Percentiles rank a stretch among this genome's conserved stretches.
phyloP scores from a whole-genome alignment of 345 rosid species.

The Citrus glauca region DNA sequence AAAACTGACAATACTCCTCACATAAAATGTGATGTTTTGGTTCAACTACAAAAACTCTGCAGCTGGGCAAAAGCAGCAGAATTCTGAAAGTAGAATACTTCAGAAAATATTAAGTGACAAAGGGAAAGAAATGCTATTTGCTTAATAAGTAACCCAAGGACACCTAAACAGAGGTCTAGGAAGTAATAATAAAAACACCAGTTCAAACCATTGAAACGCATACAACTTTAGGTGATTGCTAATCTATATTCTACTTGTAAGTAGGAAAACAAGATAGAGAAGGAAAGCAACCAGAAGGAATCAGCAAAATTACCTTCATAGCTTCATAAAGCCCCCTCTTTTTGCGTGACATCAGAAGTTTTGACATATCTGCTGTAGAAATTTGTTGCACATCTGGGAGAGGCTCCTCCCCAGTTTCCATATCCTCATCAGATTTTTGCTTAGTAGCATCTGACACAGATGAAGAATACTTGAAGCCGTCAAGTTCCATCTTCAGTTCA shows the following conservation, averaged over 20 bases:
- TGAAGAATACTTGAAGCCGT: conserved; percentile 26
- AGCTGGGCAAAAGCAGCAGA: background rate
- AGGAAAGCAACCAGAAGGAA: background rate
- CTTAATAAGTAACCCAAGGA: background rate
- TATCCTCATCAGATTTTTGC: conserved; percentile 21
- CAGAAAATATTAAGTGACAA: background rate
- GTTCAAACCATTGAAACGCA: background rate
- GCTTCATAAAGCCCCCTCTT: conserved; percentile 63
- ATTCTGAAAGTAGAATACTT: background rate
- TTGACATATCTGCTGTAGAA: conserved; percentile 28
- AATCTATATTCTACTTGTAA: background rate
- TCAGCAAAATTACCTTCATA: conserved; percentile 47
- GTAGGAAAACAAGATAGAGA: background rate
- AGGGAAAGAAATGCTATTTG: background rate
- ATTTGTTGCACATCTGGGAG: conserved; percentile 33
- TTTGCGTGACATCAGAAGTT: conserved; percentile 53
- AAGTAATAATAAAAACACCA: background rate
- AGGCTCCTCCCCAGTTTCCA: conserved; percentile 34
- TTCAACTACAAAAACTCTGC: background rate
- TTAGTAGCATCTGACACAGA: conserved; percentile 16
- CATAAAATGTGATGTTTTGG: background rate
- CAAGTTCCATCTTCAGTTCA: conserved; percentile 67
- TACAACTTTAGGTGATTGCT: background rate
- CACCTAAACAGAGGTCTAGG: background rate
- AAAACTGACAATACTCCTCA: background rate